Conservation (phyloP, 2,329 filamentous ascomycete species). For the Taxawa tesnikishii region DNA sequence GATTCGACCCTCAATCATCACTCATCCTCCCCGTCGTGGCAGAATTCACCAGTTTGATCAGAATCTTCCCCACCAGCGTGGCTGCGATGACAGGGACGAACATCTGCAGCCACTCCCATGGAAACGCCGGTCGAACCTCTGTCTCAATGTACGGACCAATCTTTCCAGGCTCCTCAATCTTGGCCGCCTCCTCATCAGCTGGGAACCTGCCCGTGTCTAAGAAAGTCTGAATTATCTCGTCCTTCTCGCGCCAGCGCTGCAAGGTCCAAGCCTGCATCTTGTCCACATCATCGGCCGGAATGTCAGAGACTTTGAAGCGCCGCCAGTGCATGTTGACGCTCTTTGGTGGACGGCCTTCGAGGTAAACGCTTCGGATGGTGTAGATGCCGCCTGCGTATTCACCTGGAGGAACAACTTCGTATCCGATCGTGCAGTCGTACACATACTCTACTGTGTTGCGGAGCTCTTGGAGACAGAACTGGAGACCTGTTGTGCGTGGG, state of each 20-base stretch:
- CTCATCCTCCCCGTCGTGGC: constrained; percentile 7
- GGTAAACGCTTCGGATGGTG: constrained; percentile 73
- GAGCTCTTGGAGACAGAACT: constrained; percentile 67
- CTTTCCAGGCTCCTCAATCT: constrained; percentile 20
- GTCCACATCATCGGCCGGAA: constrained; percentile 62
- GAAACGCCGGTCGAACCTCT: constrained; percentile 26
- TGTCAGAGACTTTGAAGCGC: constrained; percentile 64
- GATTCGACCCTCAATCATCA: constrained; percentile 1
- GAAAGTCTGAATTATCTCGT: constrained; percentile 73
- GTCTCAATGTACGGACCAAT: constrained; percentile 32
- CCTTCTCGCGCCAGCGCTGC: constrained; percentile 83
- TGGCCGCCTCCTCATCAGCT: constrained; percentile 37
- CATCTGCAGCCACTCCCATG: constrained; percentile 30
- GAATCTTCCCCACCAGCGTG: constrained; percentile 20
- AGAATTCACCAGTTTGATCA: constrained; percentile 18
- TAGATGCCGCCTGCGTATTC: constrained; percentile 80
- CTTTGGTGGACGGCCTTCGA: constrained; percentile 78
- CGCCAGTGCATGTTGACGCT: constrained; percentile 97
- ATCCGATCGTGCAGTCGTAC: constrained; percentile 90
- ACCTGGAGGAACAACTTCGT: constrained; percentile 77
- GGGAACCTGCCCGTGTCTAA: constrained; percentile 67
- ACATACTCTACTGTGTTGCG: constrained; percentile 65
- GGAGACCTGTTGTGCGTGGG: constrained; percentile 68
- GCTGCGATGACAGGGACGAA: constrained; percentile 26
- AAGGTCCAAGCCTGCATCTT: constrained; percentile 73